phyloP scores from a whole-genome alignment of 2,329 filamentous ascomycete genomes.

The Beauveria varroae region DNA sequence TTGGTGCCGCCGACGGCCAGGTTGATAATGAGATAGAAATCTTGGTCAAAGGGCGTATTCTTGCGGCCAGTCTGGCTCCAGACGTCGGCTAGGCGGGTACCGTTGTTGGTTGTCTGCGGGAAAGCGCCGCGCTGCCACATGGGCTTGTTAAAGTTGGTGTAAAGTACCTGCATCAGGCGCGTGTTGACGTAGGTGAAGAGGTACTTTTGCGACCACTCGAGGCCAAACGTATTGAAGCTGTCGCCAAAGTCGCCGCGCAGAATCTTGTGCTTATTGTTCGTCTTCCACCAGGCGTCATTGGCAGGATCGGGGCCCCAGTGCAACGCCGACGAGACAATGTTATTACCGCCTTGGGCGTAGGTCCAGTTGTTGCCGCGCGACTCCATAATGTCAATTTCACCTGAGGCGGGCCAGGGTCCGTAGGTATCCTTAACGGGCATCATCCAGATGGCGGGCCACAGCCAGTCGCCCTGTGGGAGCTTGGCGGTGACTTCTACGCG shows the following conservation, averaged over 20 bases:
- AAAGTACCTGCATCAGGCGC: conserved; percentile 71
- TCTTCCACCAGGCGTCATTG: conserved; percentile 77
- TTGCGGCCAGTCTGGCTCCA: conserved; percentile 55
- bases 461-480: conserved; percentile 72
- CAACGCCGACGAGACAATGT: conserved; percentile 69
- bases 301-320: conserved; percentile 71
- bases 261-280: conserved; percentile 68
- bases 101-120: conserved; percentile 55
- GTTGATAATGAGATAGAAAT: conserved; percentile 70
- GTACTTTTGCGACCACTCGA: conserved; percentile 86
- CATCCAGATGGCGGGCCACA: conserved; percentile 93
- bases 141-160: conserved; percentile 62
- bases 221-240: conserved; percentile 67
- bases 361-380: conserved; percentile 76
- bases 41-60: conserved; percentile 66
- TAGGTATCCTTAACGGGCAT: conserved; percentile 66
- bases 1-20: conserved; percentile 71
- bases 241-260: conserved; percentile 66
- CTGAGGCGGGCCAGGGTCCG: conserved; percentile 69
- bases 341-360: conserved; percentile 70
- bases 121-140: conserved; percentile 66
- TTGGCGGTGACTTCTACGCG: conserved; percentile 73
- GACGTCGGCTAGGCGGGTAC: conserved; percentile 53
- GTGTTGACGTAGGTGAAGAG: conserved; percentile 81
- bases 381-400: conserved; percentile 79